Evolutionary conservation across 2,329 filamentous ascomycete species (phyloP), one percentile per base, ranked within the genome.

Genomic region (Aspergillus pseudotamarii): DNA sequence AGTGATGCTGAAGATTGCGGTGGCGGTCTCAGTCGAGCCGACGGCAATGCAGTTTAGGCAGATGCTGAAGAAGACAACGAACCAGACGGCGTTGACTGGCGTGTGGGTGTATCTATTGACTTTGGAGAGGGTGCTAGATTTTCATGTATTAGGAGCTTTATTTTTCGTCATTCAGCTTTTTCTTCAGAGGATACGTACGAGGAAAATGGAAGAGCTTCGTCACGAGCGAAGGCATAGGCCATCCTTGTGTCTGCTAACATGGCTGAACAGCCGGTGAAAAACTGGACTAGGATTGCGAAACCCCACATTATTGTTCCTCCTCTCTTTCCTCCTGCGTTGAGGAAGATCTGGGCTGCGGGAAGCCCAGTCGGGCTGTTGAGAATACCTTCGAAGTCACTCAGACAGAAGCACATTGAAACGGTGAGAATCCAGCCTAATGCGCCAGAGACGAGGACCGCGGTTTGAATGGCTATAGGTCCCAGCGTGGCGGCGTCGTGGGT

Each of bases 191-290:
- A 36, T 16, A 71, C 73, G 64, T 77, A 86, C 84, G 73, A 75
- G 3, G 86, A 88, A 65, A 88, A 87, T 1, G 86, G 86, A n/a
- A 89, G 80, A 0, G 84, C 86, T 23, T 85, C 81, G 66, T 89
- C 86, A 41, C 86, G 80, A 21, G 86, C 80, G 73, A 88, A 88
- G 2, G 86, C 86, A 72, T 85, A 88, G 1, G 84, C 84, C 85
- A 88, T 88, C 64, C 85, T 79, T 26, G 85, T 87, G 73, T 89
- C 86, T 41, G 87, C 86, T 53, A 89, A 74, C 86, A 89, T 87
- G 4, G 87, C 87, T 21, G 85, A 85, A 60, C 86, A 87, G 23
- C 87, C 86, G 0, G 87, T 89, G 76, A 89, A 89, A 72, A 88
- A 86, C 64, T 89, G 87, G 2, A 89, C 85, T 0, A 89, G 80